Evolutionary conservation across 768 basidiomycete species (phyloP).

Genomic region (Hortiboletus flavorubellus): DNA sequence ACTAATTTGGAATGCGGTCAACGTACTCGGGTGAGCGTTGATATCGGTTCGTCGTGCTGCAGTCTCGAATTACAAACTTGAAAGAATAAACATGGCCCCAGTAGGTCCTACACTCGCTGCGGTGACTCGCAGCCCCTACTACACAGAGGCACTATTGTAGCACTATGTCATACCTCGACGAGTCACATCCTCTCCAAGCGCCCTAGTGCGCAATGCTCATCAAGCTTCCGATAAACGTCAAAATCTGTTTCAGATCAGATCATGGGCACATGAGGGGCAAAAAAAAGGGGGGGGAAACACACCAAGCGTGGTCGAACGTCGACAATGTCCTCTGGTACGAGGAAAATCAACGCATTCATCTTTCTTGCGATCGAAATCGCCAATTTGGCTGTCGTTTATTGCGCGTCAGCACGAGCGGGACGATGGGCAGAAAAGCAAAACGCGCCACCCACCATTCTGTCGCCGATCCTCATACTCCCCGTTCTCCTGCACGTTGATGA

Average conservation of each 20-base stretch:
- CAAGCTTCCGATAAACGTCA: constrained; percentile 93
- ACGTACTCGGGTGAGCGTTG: too few species aligned
- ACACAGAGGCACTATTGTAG: neutral
- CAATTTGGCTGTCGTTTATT: constrained; percentile 71
- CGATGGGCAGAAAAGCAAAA: neutral
- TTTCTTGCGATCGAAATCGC: constrained; percentile 99
- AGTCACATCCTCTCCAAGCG: neutral
- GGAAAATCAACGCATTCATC: constrained; percentile 93
- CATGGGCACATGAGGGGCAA: neutral
- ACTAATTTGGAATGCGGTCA: too few species aligned
- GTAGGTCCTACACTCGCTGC: too few species aligned
- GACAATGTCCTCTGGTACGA: constrained; percentile 96
- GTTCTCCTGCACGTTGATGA: constrained; percentile 55
- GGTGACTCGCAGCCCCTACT: too few species aligned
- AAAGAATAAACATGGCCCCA: neutral
- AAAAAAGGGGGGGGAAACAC: constrained; percentile 28
- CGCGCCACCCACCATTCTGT: constrained; percentile 71
- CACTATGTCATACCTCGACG: neutral
- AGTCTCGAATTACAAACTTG: neutral
- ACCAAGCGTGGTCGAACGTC: constrained; percentile 90
- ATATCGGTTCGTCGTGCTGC: too few species aligned
- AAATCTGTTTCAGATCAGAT: constrained; percentile 50
- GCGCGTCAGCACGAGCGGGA: neutral
- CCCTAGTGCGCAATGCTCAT: constrained; percentile 60
- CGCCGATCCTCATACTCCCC: constrained; percentile 85